These are phyloP conservation scores for Bacidia gigantensis DNA, from an alignment of 495 filamentous ascomycete genomes.

Conservation along the genomic window DNA sequence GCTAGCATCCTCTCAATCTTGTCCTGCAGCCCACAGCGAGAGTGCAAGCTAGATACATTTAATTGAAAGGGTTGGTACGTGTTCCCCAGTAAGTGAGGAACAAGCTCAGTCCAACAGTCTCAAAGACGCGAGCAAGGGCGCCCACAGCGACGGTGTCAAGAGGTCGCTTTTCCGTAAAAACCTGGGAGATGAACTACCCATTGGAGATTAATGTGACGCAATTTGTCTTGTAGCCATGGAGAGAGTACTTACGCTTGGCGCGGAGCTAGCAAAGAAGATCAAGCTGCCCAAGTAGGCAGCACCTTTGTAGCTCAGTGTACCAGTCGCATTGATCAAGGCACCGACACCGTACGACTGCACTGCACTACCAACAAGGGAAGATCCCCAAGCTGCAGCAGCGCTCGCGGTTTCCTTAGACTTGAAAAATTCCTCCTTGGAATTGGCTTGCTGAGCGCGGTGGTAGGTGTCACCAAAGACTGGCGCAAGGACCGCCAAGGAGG, in stretches of 20 bases:
- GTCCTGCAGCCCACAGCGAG: too few species aligned
- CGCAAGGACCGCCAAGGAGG: constrained; percentile 64
- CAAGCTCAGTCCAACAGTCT: constrained; percentile 82
- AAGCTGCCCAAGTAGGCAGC: constrained; percentile 84
- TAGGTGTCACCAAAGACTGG: constrained; percentile 94
- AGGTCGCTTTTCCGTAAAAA: constrained; percentile 82
- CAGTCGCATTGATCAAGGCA: constrained; percentile 88
- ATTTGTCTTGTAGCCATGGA: too few species aligned
- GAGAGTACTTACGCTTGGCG: constrained; percentile 58
- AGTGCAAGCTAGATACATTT: too few species aligned
- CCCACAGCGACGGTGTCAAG: constrained; percentile 80
- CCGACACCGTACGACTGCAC: constrained; percentile 90
- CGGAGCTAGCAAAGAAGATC: constrained; percentile 81
- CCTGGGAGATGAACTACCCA: constrained; percentile 72
- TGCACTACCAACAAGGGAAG: constrained; percentile 74
- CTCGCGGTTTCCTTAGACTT: constrained; percentile 82
- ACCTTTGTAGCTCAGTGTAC: constrained; percentile 89
- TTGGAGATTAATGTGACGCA: too few species aligned
- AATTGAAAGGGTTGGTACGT: constrained; percentile 70
- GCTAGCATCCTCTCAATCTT: too few species aligned
- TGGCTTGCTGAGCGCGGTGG: constrained; percentile 77
- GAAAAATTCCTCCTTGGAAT: constrained; percentile 92
- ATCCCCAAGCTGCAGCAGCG: constrained; percentile 81
- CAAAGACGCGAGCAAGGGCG: constrained; percentile 66
- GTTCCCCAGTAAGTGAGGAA: constrained; percentile 98